These are phyloP conservation scores for Trichoderma asperelloides DNA, from an alignment of 495 filamentous ascomycete species.

Conservation along the genomic window DNA sequence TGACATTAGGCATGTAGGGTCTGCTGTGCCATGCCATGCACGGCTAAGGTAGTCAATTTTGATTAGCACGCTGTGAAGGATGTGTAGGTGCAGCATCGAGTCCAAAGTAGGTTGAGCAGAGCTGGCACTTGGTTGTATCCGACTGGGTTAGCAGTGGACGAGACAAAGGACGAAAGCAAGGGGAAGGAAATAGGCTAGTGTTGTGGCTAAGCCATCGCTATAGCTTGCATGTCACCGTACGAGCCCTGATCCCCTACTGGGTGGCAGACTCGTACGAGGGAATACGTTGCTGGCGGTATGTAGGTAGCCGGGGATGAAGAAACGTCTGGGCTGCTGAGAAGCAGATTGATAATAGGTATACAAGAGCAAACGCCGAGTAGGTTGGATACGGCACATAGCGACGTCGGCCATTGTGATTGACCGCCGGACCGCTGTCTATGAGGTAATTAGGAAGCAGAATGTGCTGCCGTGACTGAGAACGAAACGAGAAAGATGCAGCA, in stretches of 20 bases:
- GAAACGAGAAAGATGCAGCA: not conserved
- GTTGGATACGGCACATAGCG: not conserved
- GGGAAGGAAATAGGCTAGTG: not conserved
- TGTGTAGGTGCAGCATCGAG: not conserved
- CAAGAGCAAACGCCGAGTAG: not conserved
- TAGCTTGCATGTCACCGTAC: constrained; percentile 2
- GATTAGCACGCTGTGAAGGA: not conserved
- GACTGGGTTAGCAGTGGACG: not conserved
- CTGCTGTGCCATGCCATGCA: not conserved
- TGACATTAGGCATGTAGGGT: not conserved
- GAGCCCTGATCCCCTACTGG: not conserved
- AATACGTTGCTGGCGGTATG: not conserved
- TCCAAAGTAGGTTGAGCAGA: not conserved
- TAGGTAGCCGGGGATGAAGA: not conserved
- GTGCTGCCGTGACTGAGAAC: not conserved
- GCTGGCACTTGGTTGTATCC: not conserved
- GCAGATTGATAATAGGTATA: not conserved
- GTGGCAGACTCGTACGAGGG: not conserved
- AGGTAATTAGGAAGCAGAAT: not conserved
- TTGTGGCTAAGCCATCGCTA: not conserved
- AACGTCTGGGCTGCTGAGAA: not conserved
- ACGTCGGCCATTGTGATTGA: not conserved
- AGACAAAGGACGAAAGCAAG: not conserved
- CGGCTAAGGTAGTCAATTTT: not conserved
- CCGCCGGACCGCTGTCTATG: not conserved